Evolutionary conservation across 2,329 filamentous ascomycete species (phyloP).

Genomic region (Stemphylium beticola): DNA sequence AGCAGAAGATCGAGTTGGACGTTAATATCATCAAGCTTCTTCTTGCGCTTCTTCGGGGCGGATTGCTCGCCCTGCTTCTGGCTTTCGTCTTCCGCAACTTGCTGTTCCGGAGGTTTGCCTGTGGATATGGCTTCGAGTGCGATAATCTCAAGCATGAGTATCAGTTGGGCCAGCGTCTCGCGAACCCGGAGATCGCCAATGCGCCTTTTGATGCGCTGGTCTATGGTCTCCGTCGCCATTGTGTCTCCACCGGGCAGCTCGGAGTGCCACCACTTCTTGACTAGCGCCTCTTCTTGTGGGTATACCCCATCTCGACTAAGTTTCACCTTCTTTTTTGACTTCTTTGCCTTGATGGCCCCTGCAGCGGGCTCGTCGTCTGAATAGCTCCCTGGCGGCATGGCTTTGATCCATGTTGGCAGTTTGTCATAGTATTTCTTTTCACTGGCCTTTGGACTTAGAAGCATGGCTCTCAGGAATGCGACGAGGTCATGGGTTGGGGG

Average conservation of each 20-base stretch:
- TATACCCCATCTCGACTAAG: slow-evolving; percentile 73
- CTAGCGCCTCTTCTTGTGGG: slow-evolving; percentile 66
- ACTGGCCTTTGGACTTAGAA: slow-evolving; percentile 70
- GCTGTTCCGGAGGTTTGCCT: slow-evolving; percentile 38
- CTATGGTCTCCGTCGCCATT: slow-evolving; percentile 41
- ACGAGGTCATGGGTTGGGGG: slow-evolving; percentile 69
- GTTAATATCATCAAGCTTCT: slow-evolving; percentile 70
- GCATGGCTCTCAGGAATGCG: slow-evolving; percentile 70
- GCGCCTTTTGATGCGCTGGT: slow-evolving; percentile 65
- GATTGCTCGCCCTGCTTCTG: slow-evolving; percentile 23
- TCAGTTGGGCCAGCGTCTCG: slow-evolving; percentile 82
- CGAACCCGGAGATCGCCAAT: slow-evolving; percentile 72
- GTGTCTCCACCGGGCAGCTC: slow-evolving; percentile 49
- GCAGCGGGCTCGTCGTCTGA: slow-evolving; percentile 52
- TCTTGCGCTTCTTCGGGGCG: slow-evolving; percentile 52
- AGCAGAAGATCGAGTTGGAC: slow-evolving; percentile 74
- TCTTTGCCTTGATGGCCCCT: slow-evolving; percentile 46
- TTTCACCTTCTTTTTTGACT: slow-evolving; percentile 56
- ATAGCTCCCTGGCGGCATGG: slow-evolving; percentile 53
- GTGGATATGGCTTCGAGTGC: slow-evolving; percentile 64
- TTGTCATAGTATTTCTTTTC: slow-evolving; percentile 83
- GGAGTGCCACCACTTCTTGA: slow-evolving; percentile 73
- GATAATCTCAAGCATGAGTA: slow-evolving; percentile 77
- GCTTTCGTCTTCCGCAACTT: slow-evolving; percentile 19
- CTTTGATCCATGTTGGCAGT: slow-evolving; percentile 68